Base-by-base conservation (phyloP, 2,329 filamentous ascomycete species). In the Sclerotinia subarctica region DNA sequence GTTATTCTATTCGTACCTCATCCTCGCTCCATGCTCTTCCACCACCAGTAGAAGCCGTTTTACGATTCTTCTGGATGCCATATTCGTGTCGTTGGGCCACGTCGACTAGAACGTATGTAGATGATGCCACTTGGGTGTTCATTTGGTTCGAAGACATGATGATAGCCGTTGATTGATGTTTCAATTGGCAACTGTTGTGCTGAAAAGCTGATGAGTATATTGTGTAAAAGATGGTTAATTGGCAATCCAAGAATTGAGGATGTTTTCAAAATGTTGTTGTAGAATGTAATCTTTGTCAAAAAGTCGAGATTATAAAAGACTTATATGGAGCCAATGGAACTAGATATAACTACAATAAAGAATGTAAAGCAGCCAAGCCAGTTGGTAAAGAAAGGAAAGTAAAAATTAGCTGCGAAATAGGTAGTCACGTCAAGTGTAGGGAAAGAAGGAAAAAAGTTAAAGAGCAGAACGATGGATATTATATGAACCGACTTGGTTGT, bases 1-100 rank as follows among this genome's bases (percentile, higher is more conserved):
- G 10, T 6, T 42, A 38, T 29, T 42, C 15, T 15, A 69, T 60
- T 29, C 70, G 54, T 83, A 93, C 91, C 88, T 94, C 91, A 79
- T 93, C 91, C 78, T 94, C 91, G 71, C 90, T 93, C 91, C 91
- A 94, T 68, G 91, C 91, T 78, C 91, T 85, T 74, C 91, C 90
- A 73, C 91, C 90, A 72, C 90, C 90, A 63, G 89, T 90, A 69
- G 90, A 88, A 29, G 87, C 85, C 70, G 85, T 80, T 81, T 90
- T 92, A 70, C 89, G 85, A 77, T 84, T 86, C 80, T 91, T 90
- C 69, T 82, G 81, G 76, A 89, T 81, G 66, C 86, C 83, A 74
- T 85, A 86, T 26, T 86, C 85, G 71, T 87, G 85, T 70, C 85
- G 84, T 70, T 85, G 83, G 74, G 85, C 81, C 70, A 79, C 80